Evolutionary conservation across 2,329 filamentous ascomycete genomes (phyloP).

Genomic region (Harringtonia aguacate): DNA sequence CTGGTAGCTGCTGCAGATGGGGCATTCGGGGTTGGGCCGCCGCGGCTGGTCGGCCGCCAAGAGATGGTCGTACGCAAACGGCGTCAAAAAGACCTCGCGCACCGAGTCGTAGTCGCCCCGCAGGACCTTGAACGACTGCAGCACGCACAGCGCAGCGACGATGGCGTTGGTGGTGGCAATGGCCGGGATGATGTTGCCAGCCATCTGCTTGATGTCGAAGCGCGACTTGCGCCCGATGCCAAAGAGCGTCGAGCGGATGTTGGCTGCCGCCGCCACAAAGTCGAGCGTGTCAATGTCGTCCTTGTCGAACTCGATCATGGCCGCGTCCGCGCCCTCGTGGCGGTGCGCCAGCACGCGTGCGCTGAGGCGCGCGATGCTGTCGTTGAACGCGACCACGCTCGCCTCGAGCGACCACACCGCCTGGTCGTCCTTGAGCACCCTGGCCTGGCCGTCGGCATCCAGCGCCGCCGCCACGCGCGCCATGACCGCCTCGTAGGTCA

Average conservation of each 20-base stretch:
- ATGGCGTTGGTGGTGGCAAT: constrained; percentile 98
- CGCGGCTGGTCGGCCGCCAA: constrained; percentile 46
- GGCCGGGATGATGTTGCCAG: constrained; percentile 95
- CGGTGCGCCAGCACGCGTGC: constrained; percentile 54
- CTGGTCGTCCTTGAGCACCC: constrained; percentile 57
- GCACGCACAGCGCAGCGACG: constrained; percentile 81
- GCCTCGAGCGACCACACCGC: constrained; percentile 71
- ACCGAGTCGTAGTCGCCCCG: constrained; percentile 58
- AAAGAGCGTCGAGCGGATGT: constrained; percentile 82
- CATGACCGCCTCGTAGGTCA: constrained; percentile 56
- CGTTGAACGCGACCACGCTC: constrained; percentile 76
- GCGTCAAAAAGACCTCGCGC: constrained; percentile 78
- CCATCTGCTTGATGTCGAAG: constrained; percentile 98
- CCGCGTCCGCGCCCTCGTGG: constrained; percentile 35
- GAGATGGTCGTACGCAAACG: constrained; percentile 46
- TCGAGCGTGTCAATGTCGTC: constrained; percentile 92
- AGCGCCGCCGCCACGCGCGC: constrained; percentile 34
- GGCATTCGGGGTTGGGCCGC: constrained; percentile 68
- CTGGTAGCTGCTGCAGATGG: constrained; percentile 69
- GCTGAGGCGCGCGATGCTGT: constrained; percentile 70
- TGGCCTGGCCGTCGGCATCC: constrained; percentile 25
- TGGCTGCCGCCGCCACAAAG: constrained; percentile 84
- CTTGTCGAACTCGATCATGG: constrained; percentile 84
- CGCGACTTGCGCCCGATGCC: constrained; percentile 80
- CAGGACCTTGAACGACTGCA: constrained; percentile 87